Evolutionary conservation across 2,329 filamentous ascomycete genomes (phyloP), one percentile per base, ranked within the genome.

Genomic region (Colletotrichum sp.): DNA sequence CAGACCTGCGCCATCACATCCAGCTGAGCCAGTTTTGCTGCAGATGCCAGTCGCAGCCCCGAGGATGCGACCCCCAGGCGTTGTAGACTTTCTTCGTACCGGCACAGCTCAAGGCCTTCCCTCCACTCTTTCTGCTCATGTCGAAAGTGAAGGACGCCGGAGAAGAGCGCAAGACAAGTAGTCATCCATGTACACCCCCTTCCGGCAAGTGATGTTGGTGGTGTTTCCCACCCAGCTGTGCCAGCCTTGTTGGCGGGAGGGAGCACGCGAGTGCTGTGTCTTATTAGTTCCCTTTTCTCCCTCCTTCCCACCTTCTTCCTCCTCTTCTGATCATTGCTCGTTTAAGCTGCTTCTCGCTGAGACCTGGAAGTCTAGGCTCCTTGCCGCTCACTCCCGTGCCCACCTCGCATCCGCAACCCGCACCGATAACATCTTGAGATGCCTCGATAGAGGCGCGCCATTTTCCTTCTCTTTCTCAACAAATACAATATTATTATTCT

Each of bases 1-100:
- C 71, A 62, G 64, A 58, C 58, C 58, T 73, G 74, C 70, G 70
- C 74, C 74, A 61, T 76, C 70, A 76, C 70, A 64, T 48, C 58
- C 39, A 73, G 74, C 74, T 76, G 70, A 74, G 70, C 74, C 30
- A 56, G 62, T 43, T 58, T 60, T 52, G 69, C 69, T 67, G 69
- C 69, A 67, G 61, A 64, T 64, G 61, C 34, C 22, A 43, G 39
- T 64, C 39, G 32, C 69, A 72, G 27, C 62, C 73, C 36, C 61
- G 25, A 60, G 64, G 22, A 65, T 60, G 56, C 48, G 25, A 27
- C 52, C 22, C 27, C 16, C 27, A 27, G 32, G 48, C 34, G 34
- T 34, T n/a, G 56, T 27, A 30, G 27, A 30, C 22, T 18, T 15
- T 65, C 16, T 61, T 30, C 28, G 61, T 16, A 25, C 69, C 60